Conservation (phyloP, 192 early-diverging fungal species). For the Tieghemiomyces parasiticus region DNA sequence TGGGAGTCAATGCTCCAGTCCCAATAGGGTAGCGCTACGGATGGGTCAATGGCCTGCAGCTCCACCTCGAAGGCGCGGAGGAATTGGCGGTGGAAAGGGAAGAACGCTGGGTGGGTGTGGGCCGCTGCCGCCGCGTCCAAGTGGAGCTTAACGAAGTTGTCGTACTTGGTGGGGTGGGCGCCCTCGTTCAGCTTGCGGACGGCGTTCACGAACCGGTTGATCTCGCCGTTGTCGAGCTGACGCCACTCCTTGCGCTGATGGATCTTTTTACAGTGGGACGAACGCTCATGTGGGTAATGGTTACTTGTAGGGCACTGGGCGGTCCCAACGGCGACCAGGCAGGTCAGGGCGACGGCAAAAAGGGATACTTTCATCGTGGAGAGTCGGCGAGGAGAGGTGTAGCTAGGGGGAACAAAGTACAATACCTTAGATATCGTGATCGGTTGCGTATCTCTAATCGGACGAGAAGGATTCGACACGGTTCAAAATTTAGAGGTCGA, state of each 20-base stretch:
- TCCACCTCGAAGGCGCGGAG: constrained; percentile 16
- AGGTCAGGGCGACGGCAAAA: background rate
- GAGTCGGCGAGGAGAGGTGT: too few species aligned
- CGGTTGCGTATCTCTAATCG: too few species aligned
- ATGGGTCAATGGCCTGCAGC: constrained; percentile 16
- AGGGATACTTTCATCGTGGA: background rate
- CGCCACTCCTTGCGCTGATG: constrained; percentile 4
- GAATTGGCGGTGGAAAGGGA: constrained; percentile 23
- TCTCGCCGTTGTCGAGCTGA: background rate
- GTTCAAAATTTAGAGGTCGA: too few species aligned
- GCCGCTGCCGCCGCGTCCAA: background rate
- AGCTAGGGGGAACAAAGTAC: too few species aligned
- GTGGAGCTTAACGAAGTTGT: background rate
- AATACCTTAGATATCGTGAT: too few species aligned
- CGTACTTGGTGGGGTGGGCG: background rate
- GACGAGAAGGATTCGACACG: too few species aligned
- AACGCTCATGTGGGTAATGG: background rate
- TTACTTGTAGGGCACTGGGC: background rate
- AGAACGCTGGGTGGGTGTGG: constrained; percentile 12
- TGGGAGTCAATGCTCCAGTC: constrained; percentile 38
- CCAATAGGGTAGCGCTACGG: constrained; percentile 38
- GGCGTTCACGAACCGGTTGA: background rate
- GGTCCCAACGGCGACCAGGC: background rate
- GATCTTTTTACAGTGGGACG: background rate
- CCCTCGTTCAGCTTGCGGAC: background rate